Evolutionary conservation across 352 stramenopile species (phyloP), one percentile per base, ranked within the genome.

Genomic region (Aphanomyces astaci): DNA sequence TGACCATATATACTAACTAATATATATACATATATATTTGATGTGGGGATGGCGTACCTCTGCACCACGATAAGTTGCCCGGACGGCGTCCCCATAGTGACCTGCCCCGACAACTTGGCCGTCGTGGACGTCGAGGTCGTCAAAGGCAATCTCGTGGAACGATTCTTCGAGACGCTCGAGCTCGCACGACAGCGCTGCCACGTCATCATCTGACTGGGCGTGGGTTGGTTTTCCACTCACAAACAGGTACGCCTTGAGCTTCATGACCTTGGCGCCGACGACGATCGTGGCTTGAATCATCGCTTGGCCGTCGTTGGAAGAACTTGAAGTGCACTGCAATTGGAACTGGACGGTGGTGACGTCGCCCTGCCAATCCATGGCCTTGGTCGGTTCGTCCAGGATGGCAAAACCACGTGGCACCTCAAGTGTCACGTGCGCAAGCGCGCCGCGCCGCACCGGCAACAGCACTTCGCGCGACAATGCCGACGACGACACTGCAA

Each of bases 381-480:
- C 80, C 66, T 92, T 79, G 4, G 81, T 89, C 19, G 79, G 71
- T 13, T 73, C 82, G 39, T 89, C 88, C 13, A 81, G 53, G 28
- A 90, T 75, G 3, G 76, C 72, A 51, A 92, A 92, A 0, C 84
- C 84, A 49, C 72, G 73, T 0, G 84, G 82, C 0, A 76, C 75
- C 55, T 88, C 79, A n/a, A 92, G 66, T 24, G 79, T 90, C 7
- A 91, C 80, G 59, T 90, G 82, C 13, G 90, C 81, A 15, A 92
- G 65, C 40, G 84, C 84, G 36, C 84, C 84, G 9, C 84, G 84
- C 71, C 84, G 84, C 32, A 92, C 73, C 32, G 86, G 65, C 30
- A 92, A 51, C 64, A 91, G 87, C 24, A 80, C 76, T 60, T 90
- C 80, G 0, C 87, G 70, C 5, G 82, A 87, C 15, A 90, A 70